These are phyloP conservation scores for Sugiyamaella sp. DNA, from an alignment of 1,139 yeast genomes.

Conservation along the genomic window DNA sequence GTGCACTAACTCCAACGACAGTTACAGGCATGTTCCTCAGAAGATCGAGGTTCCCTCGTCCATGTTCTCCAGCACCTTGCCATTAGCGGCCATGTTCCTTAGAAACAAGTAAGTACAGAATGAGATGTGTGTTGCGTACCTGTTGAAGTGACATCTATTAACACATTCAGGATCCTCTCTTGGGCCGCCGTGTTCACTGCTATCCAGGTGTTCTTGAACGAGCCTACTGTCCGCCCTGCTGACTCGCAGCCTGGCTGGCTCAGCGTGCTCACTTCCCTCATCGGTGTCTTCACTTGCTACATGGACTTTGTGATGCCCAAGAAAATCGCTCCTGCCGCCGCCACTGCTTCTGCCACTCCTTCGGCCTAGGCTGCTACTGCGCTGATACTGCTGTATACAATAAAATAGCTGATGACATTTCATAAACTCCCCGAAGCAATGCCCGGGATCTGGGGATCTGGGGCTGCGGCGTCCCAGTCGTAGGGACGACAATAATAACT, in stretches of 20 bases:
- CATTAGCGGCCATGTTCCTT: slow-evolving; percentile 67
- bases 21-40: slow-evolving; percentile 38
- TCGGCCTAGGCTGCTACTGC: slow-evolving; percentile 5
- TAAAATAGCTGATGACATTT: no score
- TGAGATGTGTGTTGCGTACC: no score
- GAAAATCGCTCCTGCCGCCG: slow-evolving; percentile 24
- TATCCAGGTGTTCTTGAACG: slow-evolving; percentile 54
- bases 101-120: slow-evolving; percentile 40
- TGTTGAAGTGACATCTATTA: slow-evolving; percentile 5
- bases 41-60: slow-evolving; percentile 34
- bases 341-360: slow-evolving; percentile 23
- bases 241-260: slow-evolving; percentile 43
- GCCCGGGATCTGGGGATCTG: no score
- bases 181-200: slow-evolving; percentile 60
- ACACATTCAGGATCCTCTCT: slow-evolving; percentile 50
- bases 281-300: slow-evolving; percentile 42
- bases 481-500: no score
- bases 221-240: slow-evolving; percentile 46
- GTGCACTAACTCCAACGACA: slow-evolving; percentile 11
- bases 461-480: no score
- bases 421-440: no score
- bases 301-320: slow-evolving; percentile 44
- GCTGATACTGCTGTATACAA: no score
- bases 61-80: slow-evolving; percentile 56
- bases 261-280: slow-evolving; percentile 37